Conservation (phyloP, 768 basidiomycete genomes). For the Termitomyces titanicus region DNA sequence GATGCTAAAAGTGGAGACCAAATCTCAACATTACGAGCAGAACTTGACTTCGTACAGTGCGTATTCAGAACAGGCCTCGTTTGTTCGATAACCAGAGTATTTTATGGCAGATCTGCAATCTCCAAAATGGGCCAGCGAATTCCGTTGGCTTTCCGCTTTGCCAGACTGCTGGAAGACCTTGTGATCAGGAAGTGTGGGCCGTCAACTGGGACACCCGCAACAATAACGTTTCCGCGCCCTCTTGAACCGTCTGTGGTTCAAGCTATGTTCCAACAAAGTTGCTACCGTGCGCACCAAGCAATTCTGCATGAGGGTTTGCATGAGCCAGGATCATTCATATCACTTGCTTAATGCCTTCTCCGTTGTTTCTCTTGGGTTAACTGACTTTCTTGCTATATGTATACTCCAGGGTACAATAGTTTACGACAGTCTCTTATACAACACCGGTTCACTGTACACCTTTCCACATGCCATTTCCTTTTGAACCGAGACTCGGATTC, state of each 20-base stretch:
- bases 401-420: neutral
- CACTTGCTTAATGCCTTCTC: slow-evolving; percentile 17
- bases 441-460: neutral
- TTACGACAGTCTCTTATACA: neutral
- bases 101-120: slow-evolving; percentile 46
- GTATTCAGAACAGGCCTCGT: slow-evolving; percentile 18
- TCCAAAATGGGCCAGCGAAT: slow-evolving; percentile 62
- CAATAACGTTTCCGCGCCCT: slow-evolving; percentile 32
- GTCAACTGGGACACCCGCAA: slow-evolving; percentile 21
- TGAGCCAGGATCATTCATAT: slow-evolving; percentile 33
- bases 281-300: slow-evolving; percentile 21
- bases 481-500: neutral
- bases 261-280: slow-evolving; percentile 28
- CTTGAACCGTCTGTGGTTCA: slow-evolving; percentile 26
- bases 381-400: neutral
- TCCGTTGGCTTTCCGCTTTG: slow-evolving; percentile 60
- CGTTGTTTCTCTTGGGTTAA: neutral
- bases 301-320: slow-evolving; percentile 30
- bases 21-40: slow-evolving; percentile 52
- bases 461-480: neutral
- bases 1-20: slow-evolving; percentile 55
- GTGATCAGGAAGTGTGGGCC: slow-evolving; percentile 36
- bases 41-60: slow-evolving; percentile 68
- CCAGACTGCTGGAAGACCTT: slow-evolving; percentile 52
- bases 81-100: neutral